phyloP scores from a whole-genome alignment of 2,329 filamentous ascomycete species.

The Ophiognomonia clavigignenti-juglandacearum region DNA sequence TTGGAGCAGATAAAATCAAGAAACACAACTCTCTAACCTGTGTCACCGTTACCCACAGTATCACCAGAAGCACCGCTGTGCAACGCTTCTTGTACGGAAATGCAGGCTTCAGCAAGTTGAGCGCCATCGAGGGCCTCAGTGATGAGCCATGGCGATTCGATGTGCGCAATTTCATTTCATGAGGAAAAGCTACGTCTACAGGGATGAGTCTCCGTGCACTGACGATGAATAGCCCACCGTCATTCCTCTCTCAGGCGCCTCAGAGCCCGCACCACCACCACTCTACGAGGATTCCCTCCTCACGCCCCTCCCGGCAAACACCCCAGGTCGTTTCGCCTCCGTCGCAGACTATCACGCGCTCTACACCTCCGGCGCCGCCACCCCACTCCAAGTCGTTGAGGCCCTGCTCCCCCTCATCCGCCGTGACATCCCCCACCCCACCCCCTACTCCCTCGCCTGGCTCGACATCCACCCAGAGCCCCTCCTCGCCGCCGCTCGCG shows the following conservation, averaged over 20 bases:
- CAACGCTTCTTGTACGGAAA: slow-evolving; percentile 67
- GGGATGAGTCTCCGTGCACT: too few species aligned
- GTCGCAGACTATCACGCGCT: slow-evolving; percentile 72
- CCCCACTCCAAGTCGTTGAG: slow-evolving; percentile 67
- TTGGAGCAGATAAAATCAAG: too few species aligned
- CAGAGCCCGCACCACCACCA: slow-evolving; percentile 24
- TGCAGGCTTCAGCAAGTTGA: slow-evolving; percentile 49
- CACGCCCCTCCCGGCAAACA: slow-evolving; percentile 33
- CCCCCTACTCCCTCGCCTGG: slow-evolving; percentile 68
- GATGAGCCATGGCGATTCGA: slow-evolving; percentile 41
- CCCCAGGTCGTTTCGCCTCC: slow-evolving; percentile 57
- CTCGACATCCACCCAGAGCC: slow-evolving; percentile 60
- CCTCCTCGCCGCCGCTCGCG: slow-evolving; percentile 63
- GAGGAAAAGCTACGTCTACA: too few species aligned
- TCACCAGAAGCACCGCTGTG: slow-evolving; percentile 55
- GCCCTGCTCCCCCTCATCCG: slow-evolving; percentile 67
- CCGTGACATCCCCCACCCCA: slow-evolving; percentile 46
- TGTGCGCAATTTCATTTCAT: too few species aligned
- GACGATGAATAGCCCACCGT: slow-evolving; percentile 45
- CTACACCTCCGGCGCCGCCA: slow-evolving; percentile 65
- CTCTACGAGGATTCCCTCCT: slow-evolving; percentile 37
- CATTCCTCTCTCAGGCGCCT: slow-evolving; percentile 40
- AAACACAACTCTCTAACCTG: neutral
- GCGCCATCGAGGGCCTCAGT: slow-evolving; percentile 40
- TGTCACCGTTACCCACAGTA: slow-evolving; percentile 31